Evolutionary conservation across 495 filamentous ascomycete species (phyloP).

Genomic region (Xylaria acuta): DNA sequence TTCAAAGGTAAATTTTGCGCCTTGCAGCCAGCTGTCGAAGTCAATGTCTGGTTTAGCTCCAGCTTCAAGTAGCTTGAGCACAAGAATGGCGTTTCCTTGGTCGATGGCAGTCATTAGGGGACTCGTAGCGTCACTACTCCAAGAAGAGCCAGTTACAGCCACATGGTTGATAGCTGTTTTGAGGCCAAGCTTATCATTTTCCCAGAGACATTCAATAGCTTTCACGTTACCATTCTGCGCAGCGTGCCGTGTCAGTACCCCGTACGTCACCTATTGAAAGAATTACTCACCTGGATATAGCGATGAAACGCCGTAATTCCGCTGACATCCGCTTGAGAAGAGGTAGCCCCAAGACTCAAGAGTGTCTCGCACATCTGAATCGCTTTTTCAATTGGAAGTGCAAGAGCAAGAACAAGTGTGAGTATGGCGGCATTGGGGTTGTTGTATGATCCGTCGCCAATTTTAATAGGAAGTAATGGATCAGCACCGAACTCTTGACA

Average conservation of each 20-base stretch:
- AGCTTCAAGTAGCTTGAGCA: conserved; percentile 48
- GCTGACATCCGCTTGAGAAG: conserved; percentile 70
- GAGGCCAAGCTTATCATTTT: conserved; percentile 40
- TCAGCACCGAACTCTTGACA: conserved; percentile 79
- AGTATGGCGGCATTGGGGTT: conserved; percentile 65
- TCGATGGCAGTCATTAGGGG: conserved; percentile 46
- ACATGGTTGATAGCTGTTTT: conserved; percentile 45
- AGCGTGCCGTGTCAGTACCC: background rate
- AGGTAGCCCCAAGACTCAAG: conserved; percentile 72
- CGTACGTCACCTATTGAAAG: background rate
- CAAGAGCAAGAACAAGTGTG: conserved; percentile 65
- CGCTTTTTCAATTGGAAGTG: conserved; percentile 65
- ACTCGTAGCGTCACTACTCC: conserved; percentile 42
- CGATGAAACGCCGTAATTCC: conserved; percentile 65
- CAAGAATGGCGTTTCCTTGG: conserved; percentile 41
- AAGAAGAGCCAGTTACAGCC: conserved; percentile 34
- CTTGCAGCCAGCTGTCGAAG: conserved; percentile 54
- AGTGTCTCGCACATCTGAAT: conserved; percentile 65
- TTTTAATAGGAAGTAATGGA: conserved; percentile 71
- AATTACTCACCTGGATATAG: conserved; percentile 49
- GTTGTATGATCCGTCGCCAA: conserved; percentile 46
- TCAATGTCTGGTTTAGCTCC: conserved; percentile 49
- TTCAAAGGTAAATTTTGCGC: conserved; percentile 40
- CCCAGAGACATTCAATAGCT: conserved; percentile 46
- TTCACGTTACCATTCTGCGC: conserved; percentile 13